Evolutionary conservation across 2,329 filamentous ascomycete genomes (phyloP).

Genomic region (Aureobasidium sp.): DNA sequence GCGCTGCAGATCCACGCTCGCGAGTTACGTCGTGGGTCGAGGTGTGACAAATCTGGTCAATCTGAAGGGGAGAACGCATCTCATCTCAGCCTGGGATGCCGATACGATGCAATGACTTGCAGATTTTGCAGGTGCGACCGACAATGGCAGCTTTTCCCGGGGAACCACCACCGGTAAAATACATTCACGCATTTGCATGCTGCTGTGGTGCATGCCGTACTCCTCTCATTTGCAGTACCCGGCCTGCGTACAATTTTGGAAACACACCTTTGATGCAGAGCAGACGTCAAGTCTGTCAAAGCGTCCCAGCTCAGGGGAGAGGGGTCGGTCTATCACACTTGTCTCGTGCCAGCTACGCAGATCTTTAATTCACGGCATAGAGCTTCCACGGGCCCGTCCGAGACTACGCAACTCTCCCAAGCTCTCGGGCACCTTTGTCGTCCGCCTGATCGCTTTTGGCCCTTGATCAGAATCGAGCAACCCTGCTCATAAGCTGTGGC

Average conservation of each 20-base stretch:
- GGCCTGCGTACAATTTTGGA: neutral
- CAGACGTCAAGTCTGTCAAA: slow-evolving; percentile 3
- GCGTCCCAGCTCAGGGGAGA: neutral
- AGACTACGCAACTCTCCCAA: neutral
- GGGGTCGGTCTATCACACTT: neutral
- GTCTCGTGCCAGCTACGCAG: neutral
- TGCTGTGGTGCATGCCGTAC: neutral
- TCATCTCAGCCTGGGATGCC: neutral
- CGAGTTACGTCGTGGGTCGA: neutral
- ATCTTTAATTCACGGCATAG: slow-evolving; percentile 6
- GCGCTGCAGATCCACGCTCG: slow-evolving; percentile 3
- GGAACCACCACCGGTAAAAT: slow-evolving; percentile 3
- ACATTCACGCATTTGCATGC: neutral
- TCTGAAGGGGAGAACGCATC: neutral
- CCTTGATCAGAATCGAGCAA: neutral
- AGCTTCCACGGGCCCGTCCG: neutral
- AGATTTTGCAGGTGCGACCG: neutral
- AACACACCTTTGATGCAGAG: neutral
- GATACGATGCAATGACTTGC: slow-evolving; percentile 1
- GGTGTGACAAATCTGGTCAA: slow-evolving; percentile 9
- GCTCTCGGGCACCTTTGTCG: neutral
- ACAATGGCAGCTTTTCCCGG: neutral
- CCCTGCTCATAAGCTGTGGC: neutral
- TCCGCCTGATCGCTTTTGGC: neutral
- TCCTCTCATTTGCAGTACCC: neutral